These are phyloP conservation scores for Xerophyta viscosa DNA, from an alignment of 106 monocot species.

Conservation along the genomic window DNA sequence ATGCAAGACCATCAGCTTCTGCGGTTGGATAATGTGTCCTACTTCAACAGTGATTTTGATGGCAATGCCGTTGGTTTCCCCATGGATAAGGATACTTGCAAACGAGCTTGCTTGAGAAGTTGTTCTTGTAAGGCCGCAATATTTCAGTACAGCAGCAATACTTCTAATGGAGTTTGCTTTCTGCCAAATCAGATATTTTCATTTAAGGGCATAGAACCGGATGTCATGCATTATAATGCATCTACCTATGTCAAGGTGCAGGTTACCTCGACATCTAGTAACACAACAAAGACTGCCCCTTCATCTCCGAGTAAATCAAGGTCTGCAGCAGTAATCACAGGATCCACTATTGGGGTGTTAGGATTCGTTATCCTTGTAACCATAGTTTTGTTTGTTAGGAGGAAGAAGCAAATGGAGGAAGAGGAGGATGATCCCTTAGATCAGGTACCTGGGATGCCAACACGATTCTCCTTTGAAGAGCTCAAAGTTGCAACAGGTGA, in stretches of 20 bases:
- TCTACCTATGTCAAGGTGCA: constrained; percentile 45
- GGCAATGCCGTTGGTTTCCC: background rate
- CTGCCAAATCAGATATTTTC: constrained; percentile 27
- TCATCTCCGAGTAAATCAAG: background rate
- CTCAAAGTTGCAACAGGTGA: constrained; percentile 26
- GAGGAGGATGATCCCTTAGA: constrained; percentile 30
- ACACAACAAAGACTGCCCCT: background rate
- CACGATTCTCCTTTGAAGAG: constrained; percentile 34
- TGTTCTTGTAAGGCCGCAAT: constrained; percentile 36
- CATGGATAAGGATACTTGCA: constrained; percentile 23
- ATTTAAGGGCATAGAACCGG: constrained; percentile 18
- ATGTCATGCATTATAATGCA: constrained; percentile 16
- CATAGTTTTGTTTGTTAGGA: constrained; percentile 3
- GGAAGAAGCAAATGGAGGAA: background rate
- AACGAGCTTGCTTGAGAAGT: constrained; percentile 31
- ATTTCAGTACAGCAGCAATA: constrained; percentile 24
- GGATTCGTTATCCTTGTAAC: constrained; percentile 3
- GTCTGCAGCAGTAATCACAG: background rate
- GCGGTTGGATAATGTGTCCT: constrained; percentile 17
- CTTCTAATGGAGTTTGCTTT: constrained; percentile 26
- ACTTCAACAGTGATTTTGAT: constrained; percentile 19
- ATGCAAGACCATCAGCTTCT: constrained; percentile 19
- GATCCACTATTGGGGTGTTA: background rate
- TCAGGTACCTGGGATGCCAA: constrained; percentile 21
- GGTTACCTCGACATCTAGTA: background rate